Percentiles rank a stretch among this genome's conserved stretches.
These are phyloP conservation scores for Baorangia bicolor DNA, from an alignment of 768 basidiomycete species.

Conservation along the genomic window DNA sequence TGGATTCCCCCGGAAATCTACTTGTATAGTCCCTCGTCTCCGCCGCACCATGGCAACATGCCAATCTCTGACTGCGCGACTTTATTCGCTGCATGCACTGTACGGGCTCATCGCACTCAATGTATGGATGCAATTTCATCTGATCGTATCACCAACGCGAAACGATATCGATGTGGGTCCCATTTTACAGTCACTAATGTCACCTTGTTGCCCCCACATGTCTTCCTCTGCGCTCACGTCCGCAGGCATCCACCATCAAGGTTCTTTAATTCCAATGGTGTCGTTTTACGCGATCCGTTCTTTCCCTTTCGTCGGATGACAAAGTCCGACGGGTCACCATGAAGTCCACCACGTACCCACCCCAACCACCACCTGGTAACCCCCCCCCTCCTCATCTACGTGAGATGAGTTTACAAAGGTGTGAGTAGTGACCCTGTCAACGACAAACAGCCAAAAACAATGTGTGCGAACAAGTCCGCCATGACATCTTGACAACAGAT, in stretches of 20 bases:
- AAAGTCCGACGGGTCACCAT: not conserved
- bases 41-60: not conserved
- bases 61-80: not conserved
- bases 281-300: not conserved
- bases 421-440: not conserved
- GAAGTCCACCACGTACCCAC: not conserved
- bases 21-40: not conserved
- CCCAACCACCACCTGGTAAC: not conserved
- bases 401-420: not conserved
- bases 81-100: not conserved
- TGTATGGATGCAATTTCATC: not conserved
- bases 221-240: not conserved
- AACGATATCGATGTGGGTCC: not conserved
- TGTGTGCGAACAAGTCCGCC: not conserved
- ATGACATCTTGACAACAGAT: not conserved
- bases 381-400: not conserved
- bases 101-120: not conserved
- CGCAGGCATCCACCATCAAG: too few species aligned
- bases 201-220: not conserved
- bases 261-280: not conserved
- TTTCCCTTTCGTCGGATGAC: not conserved
- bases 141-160: not conserved
- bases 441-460: not conserved
- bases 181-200: not conserved
- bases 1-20: not conserved